A percentile compares a stretch with the other conserved stretches of the same genome.
Conservation (phyloP, 345 rosid genomes). For the Geranium brycei region DNA sequence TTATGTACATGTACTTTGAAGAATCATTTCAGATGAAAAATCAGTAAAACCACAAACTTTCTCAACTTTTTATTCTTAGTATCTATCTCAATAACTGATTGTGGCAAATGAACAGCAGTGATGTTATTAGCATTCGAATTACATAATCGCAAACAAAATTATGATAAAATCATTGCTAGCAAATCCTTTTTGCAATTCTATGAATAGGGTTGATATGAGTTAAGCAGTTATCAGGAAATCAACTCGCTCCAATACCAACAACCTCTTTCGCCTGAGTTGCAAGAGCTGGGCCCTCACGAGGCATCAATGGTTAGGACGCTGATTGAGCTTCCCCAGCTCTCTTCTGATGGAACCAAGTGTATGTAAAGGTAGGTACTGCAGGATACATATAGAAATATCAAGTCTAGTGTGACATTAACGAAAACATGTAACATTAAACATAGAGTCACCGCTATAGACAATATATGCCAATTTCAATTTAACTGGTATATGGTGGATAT, state of each 20-base stretch:
- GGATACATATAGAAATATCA: neutral
- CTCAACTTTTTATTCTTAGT: no score
- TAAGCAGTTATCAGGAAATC: conserved; percentile 75
- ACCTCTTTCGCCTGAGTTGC: conserved; percentile 48
- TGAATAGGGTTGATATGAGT: conserved; percentile 39
- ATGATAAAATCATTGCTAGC: neutral
- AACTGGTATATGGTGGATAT: no score
- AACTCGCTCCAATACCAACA: conserved; percentile 56
- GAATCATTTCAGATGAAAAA: no score
- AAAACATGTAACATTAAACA: neutral
- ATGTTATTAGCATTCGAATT: no score
- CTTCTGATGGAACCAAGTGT: conserved; percentile 78
- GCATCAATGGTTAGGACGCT: conserved; percentile 36
- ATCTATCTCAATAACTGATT: no score
- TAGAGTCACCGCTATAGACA: neutral
- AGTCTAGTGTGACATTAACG: neutral
- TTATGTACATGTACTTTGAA: no score
- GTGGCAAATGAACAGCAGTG: neutral
- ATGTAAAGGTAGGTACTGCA: conserved; percentile 73
- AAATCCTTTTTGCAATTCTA: conserved; percentile 42
- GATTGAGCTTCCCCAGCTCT: conserved; percentile 51
- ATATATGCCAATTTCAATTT: neutral
- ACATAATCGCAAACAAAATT: neutral
- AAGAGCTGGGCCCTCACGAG: conserved; percentile 57
- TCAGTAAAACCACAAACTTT: no score